phyloP scores from a whole-genome alignment of 495 filamentous ascomycete species.

The Sphaerosporella brunnea region DNA sequence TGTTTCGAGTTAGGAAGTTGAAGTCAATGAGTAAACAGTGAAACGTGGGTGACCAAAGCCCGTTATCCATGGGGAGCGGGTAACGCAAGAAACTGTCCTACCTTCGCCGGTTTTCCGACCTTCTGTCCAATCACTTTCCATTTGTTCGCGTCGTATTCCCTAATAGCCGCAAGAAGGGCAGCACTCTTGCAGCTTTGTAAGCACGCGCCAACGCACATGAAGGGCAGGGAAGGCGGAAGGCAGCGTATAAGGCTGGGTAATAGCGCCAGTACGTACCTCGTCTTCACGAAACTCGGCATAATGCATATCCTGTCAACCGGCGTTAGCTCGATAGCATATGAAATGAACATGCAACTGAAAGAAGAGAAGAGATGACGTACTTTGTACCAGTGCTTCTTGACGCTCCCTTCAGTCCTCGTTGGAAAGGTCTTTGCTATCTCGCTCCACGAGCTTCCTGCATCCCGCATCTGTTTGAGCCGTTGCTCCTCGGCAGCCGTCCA shows the following conservation, averaged over 20 bases:
- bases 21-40: no score
- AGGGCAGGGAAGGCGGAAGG: no score
- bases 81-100: no score
- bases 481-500: slow-evolving; percentile 95
- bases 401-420: slow-evolving; percentile 80
- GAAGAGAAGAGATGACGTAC: slow-evolving; percentile 31
- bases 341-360: neutral
- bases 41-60: no score
- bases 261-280: slow-evolving; percentile 56
- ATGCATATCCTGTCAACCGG: slow-evolving; percentile 64
- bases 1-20: slow-evolving; percentile 13
- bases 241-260: no score
- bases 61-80: no score
- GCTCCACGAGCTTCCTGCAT: slow-evolving; percentile 83
- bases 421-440: slow-evolving; percentile 98
- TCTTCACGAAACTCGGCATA: slow-evolving; percentile 98
- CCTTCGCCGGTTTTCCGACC: slow-evolving; percentile 95
- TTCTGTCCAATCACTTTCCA: slow-evolving; percentile 95
- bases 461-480: slow-evolving; percentile 78
- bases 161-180: slow-evolving; percentile 80
- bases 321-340: neutral
- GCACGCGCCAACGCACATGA: no score
- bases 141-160: slow-evolving; percentile 95
- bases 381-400: slow-evolving; percentile 99
- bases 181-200: no score